Base-by-base conservation (phyloP, 1,284 basidiomycete genomes). In the Erythrobasidium hasegawianum region DNA sequence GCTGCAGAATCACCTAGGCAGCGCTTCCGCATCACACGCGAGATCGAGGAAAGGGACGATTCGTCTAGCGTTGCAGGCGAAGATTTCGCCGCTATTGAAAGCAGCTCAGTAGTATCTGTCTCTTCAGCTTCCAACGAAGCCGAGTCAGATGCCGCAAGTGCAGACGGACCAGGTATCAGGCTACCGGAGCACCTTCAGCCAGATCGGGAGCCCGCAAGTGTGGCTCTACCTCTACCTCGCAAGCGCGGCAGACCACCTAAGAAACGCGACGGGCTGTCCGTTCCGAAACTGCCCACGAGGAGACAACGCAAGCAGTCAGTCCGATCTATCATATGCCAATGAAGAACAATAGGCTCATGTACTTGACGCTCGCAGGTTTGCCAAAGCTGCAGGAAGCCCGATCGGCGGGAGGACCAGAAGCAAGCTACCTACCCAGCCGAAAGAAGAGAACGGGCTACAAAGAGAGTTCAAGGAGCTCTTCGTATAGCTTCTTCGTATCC, bases 381-480 rank as follows among this genome's bases (percentile, higher is more conserved):
- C 39, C 4, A 64, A 64, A 33, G 47, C 55, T 38, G 4, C 43
- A 24, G 62, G 55, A 11, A 27, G 43, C 3, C 33, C 56, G 3
- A 16, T 58, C 14, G 56, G 62, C 11, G 45, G 33, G 14, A 38
- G 49, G 18, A 65, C 62, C 2, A 40, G 62, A n/a, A 65, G 62
- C 56, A 65, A 58, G n/a, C 45, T 49, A 2, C 7, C 55, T 2
- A 22, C 56, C 13, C 41, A 45, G 20, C 55, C 16, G 18, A 55
- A 57, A 33, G 62, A 59, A 47, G 57, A 65, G 22, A 38, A 38
- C 27, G 62, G 55, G 20, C 53, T 65, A 13, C 62, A 65, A 33
- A 55, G 62, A 20, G 62, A 65, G 47, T 65, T 65, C 47, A 47
- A 43, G 38, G 62, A 65, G 56, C 62, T 65, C 11, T 65, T 57